Evolutionary conservation across 2,329 filamentous ascomycete genomes (phyloP).

Genomic region (Colletotrichum plurivorum): DNA sequence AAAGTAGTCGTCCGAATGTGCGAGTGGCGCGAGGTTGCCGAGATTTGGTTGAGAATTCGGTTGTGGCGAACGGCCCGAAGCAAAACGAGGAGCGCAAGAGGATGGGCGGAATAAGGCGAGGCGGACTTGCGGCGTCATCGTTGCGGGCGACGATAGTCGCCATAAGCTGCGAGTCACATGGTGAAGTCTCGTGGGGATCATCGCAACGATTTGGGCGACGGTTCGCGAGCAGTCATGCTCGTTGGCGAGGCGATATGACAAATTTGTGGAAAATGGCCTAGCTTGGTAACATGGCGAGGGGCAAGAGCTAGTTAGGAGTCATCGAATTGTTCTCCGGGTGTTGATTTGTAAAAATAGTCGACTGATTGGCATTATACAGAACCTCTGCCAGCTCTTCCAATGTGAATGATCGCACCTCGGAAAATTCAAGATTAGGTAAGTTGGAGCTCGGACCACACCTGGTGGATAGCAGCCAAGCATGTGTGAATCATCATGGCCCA

Average conservation of each 20-base stretch:
- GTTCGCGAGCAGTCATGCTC: slow-evolving; percentile 15
- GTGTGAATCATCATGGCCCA: slow-evolving; percentile 4
- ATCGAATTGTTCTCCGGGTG: not conserved
- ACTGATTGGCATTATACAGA: too few species aligned
- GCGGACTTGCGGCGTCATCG: not conserved
- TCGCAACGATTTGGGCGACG: slow-evolving; percentile 10
- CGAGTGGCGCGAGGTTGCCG: too few species aligned
- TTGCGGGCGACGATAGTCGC: slow-evolving; percentile 8
- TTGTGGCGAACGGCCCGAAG: too few species aligned
- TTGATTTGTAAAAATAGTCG: not conserved
- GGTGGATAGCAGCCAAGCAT: not conserved
- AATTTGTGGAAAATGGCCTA: not conserved
- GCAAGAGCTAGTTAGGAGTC: not conserved
- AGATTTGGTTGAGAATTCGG: too few species aligned
- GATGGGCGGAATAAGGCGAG: not conserved
- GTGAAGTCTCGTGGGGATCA: slow-evolving; percentile 21
- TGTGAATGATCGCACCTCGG: not conserved
- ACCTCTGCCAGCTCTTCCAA: slow-evolving; percentile 1
- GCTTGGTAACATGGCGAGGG: too few species aligned
- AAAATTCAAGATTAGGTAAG: slow-evolving; percentile 24
- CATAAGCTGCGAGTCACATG: slow-evolving; percentile 20
- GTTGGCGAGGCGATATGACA: not conserved
- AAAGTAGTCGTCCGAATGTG: too few species aligned
- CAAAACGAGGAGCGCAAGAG: too few species aligned
- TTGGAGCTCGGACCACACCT: not conserved